These are phyloP conservation scores for Solanum ossicruentum DNA, from an alignment of 257 asterid species.

Conservation along the genomic window DNA sequence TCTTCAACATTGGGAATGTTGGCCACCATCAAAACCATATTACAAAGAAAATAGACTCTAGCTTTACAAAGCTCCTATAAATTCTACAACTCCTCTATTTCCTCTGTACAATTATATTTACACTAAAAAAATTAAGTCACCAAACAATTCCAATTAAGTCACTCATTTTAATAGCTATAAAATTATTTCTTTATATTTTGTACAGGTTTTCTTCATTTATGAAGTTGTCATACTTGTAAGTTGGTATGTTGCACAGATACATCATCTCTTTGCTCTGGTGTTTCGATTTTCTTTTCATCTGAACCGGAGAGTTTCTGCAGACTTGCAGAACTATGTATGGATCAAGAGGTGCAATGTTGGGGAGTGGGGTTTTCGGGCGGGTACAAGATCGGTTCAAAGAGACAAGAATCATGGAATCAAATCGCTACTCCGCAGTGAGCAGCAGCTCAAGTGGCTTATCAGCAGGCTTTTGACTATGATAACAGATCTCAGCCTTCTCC, in stretches of 20 bases:
- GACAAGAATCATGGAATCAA: slow-evolving; percentile 99
- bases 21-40: no score
- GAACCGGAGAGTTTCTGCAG: neutral
- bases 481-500: slow-evolving; percentile 6
- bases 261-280: neutral
- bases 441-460: slow-evolving; percentile 50
- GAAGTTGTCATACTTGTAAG: neutral
- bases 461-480: neutral
- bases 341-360: slow-evolving; percentile 48
- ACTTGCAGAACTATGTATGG: neutral
- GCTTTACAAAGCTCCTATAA: no score
- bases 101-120: no score
- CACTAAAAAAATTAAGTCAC: no score
- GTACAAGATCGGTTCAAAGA: slow-evolving; percentile 99
- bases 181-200: neutral
- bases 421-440: slow-evolving; percentile 98
- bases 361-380: slow-evolving; percentile 99
- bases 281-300: neutral
- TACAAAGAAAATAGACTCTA: no score
- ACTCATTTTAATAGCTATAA: no score
- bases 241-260: neutral
- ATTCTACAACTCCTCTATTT: no score
- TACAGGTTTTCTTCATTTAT: neutral
- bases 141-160: no score
- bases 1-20: no score